These are phyloP conservation scores for Trypanosoma rangeli DNA, from an alignment of 208 protist species.

Conservation along the genomic window DNA sequence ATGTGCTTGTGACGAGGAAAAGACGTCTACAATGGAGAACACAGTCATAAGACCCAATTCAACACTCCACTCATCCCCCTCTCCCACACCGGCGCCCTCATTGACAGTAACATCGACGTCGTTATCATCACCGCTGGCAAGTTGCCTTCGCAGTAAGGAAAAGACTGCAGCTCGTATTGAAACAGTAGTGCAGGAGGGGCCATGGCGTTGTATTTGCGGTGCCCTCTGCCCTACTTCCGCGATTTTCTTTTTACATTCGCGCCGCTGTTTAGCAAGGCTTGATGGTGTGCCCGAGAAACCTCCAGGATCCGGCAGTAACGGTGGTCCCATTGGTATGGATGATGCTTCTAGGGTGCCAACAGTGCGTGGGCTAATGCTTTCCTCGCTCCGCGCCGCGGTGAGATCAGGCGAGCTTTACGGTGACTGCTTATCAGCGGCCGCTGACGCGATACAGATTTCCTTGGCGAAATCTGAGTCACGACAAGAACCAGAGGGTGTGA, in stretches of 20 bases:
- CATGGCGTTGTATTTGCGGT: constrained; percentile 19
- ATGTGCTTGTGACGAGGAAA: background rate
- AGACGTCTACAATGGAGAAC: background rate
- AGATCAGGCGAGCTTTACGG: constrained; percentile 41
- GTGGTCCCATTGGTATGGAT: background rate
- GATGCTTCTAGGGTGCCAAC: too few species aligned
- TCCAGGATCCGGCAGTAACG: too few species aligned
- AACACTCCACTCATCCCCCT: background rate
- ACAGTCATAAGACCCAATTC: background rate
- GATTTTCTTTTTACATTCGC: constrained; percentile 12
- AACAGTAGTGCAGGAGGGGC: background rate
- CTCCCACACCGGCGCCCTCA: background rate
- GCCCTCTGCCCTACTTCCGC: background rate
- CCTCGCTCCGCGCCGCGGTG: constrained; percentile 35
- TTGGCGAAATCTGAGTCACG: too few species aligned
- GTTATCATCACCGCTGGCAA: background rate
- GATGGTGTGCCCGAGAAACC: background rate
- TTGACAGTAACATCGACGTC: background rate
- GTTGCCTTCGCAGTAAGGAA: background rate
- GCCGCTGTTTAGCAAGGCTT: background rate
- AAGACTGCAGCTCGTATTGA: background rate
- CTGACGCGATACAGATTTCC: constrained; percentile 45
- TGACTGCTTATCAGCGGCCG: constrained; percentile 45
- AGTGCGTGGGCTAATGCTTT: constrained; percentile 41
- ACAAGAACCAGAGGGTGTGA: background rate